These are phyloP conservation scores for Pythium folliculosum DNA, from an alignment of 352 stramenopile species.

Conservation along the genomic window DNA sequence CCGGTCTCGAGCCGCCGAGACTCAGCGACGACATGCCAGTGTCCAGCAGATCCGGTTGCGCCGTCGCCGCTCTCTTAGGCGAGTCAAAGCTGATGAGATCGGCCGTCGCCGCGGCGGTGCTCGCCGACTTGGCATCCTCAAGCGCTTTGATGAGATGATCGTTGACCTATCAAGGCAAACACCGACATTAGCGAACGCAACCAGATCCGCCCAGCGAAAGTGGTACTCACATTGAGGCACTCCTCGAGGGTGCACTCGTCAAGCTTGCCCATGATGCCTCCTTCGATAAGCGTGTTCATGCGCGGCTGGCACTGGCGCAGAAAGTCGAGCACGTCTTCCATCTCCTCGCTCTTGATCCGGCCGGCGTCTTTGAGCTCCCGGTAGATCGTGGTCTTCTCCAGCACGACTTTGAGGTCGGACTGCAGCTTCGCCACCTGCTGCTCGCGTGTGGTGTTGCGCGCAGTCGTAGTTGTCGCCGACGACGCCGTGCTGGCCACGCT, in stretches of 20 bases:
- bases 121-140: slow-evolving; percentile 44
- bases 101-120: slow-evolving; percentile 1
- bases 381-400: slow-evolving; percentile 67
- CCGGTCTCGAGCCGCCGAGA: slow-evolving; percentile 20
- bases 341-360: slow-evolving; percentile 34
- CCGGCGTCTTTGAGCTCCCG: slow-evolving; percentile 41
- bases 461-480: slow-evolving; percentile 7
- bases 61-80: slow-evolving; percentile 32
- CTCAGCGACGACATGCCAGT: slow-evolving; percentile 20
- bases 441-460: slow-evolving; percentile 35
- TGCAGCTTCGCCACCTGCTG: slow-evolving; percentile 78
- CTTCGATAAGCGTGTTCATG: slow-evolving; percentile 89
- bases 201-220: background rate
- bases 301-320: slow-evolving; percentile 80
- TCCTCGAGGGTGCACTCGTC: slow-evolving; percentile 77
- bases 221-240: slow-evolving; percentile 68
- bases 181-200: background rate
- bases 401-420: slow-evolving; percentile 60
- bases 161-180: slow-evolving; percentile 52
- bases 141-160: slow-evolving; percentile 80
- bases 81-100: slow-evolving; percentile 73
- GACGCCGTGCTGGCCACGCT: slow-evolving; percentile 18
- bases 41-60: slow-evolving; percentile 21
- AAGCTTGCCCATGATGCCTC: slow-evolving; percentile 82
- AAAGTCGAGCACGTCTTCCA: slow-evolving; percentile 81